Evolutionary conservation across 345 rosid species (phyloP), one percentile per base, ranked within the genome.

Genomic region (Brassica cretica): DNA sequence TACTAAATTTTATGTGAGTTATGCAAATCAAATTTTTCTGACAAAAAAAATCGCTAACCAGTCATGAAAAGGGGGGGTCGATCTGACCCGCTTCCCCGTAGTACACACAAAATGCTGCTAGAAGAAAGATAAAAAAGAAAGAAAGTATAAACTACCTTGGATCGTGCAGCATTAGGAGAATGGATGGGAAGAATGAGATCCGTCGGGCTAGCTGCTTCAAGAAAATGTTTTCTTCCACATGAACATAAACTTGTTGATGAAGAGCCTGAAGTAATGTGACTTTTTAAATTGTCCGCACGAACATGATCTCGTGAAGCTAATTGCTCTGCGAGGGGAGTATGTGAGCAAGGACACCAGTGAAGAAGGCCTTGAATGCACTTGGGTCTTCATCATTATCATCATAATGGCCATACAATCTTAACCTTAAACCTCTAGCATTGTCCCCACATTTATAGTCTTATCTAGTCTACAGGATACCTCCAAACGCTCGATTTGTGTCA

Each of bases 171-270:
- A 12, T 19, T 61, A 30, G 68, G 35, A 49, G 72, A 76, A 24
- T 19, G 65, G 6, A 78, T 37, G 21, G 91, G 87, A 74, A 85
- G 76, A 7, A 87, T 72, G 58, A 85, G 84, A 25, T 82, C 32
- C 6, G 32, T 30, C 2, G 82, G 78, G 16, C 76, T 84, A 29
- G 78, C 80, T 81, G 78, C 75, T 53, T 68, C 74, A 61, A 87
- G 74, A 27, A 87, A 85, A 72, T 77, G 88, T 66, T 86, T 85
- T 76, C 88, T 83, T 58, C 87, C 80, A 37, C 89, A 88, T 3
- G 78, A 70, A 76, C 89, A 85, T 41, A 68, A 71, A 11, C 72
- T 60, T 19, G 0, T 78, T 76, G 60, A 51, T 15, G 59, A 70
- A 25, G 25, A 73, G 30, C 61, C 61, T 64, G 61, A 58, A 35